These are phyloP conservation scores for Chaetomium globosum DNA, from an alignment of 2,329 filamentous ascomycete species.

Conservation along the genomic window DNA sequence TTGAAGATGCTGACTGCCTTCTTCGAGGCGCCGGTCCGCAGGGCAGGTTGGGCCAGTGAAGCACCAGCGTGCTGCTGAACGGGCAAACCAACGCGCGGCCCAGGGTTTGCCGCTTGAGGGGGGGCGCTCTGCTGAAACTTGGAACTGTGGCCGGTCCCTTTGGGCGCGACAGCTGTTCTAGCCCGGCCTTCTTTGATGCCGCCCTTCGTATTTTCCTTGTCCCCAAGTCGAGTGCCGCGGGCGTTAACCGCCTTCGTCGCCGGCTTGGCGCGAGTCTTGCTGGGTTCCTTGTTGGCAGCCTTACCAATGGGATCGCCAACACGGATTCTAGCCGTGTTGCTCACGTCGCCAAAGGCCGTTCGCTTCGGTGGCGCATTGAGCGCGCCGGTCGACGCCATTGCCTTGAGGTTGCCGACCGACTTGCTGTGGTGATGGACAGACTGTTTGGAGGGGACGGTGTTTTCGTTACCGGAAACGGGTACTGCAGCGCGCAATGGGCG, in stretches of 20 bases:
- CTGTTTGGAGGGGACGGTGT: slow-evolving; percentile 60
- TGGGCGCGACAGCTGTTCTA: slow-evolving; percentile 18
- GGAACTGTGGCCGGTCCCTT: slow-evolving; percentile 13
- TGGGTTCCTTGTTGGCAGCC: slow-evolving; percentile 42
- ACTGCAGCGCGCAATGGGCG: slow-evolving; percentile 61
- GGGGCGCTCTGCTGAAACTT: slow-evolving; percentile 17
- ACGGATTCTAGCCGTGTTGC: slow-evolving; percentile 61
- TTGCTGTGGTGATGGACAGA: slow-evolving; percentile 79
- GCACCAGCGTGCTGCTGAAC: slow-evolving; percentile 21
- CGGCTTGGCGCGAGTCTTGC: slow-evolving; percentile 41
- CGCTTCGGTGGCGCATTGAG: slow-evolving; percentile 72
- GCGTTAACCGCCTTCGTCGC: slow-evolving; percentile 35
- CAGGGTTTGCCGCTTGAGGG: slow-evolving; percentile 17
- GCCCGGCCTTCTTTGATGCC: slow-evolving; percentile 16
- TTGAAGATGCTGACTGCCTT: slow-evolving; percentile 38
- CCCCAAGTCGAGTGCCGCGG: slow-evolving; percentile 38
- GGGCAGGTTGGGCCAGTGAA: slow-evolving; percentile 27
- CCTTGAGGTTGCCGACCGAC: slow-evolving; percentile 67
- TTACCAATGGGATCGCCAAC: slow-evolving; percentile 42
- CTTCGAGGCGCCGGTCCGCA: slow-evolving; percentile 35
- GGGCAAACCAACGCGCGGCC: slow-evolving; percentile 21
- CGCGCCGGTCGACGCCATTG: slow-evolving; percentile 52
- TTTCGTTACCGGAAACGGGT: slow-evolving; percentile 68
- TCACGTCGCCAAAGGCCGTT: slow-evolving; percentile 79
- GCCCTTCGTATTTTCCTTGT: slow-evolving; percentile 50